Evolutionary conservation across 2,329 filamentous ascomycete genomes (phyloP).

Genomic region (Saccharata proteae): DNA sequence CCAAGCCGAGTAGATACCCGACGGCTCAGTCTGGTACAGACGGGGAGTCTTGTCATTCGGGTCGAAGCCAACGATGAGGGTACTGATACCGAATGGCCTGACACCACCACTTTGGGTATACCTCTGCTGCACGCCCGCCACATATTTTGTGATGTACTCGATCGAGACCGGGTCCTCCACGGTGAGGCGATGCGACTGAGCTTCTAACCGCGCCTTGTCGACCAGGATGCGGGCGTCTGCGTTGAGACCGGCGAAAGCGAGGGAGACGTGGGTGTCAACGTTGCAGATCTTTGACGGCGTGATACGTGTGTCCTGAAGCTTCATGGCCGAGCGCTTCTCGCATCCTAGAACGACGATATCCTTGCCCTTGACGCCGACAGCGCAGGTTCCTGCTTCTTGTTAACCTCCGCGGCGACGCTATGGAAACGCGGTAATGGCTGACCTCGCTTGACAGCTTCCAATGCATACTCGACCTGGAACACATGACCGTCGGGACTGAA

Average conservation of each 20-base stretch:
- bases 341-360: constrained; percentile 94
- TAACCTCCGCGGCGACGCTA: constrained; percentile 9
- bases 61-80: constrained; percentile 96
- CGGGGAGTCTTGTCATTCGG: constrained; percentile 78
- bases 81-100: constrained; percentile 96
- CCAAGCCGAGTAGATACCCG: constrained; percentile 98
- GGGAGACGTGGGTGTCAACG: constrained; percentile 88
- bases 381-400: constrained; percentile 65
- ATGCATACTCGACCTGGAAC: constrained; percentile 98
- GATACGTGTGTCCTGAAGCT: constrained; percentile 97
- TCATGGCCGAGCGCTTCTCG: constrained; percentile 98
- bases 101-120: constrained; percentile 99
- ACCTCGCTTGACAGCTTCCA: constrained; percentile 98
- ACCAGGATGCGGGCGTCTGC: constrained; percentile 96
- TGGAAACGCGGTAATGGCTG: constrained; percentile 11
- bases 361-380: constrained; percentile 89
- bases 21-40: constrained; percentile 98
- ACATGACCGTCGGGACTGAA: constrained; percentile 99
- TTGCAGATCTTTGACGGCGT: constrained; percentile 97
- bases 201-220: constrained; percentile 94
- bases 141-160: constrained; percentile 99
- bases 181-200: constrained; percentile 91
- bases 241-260: constrained; percentile 94
- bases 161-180: constrained; percentile 96
- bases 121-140: constrained; percentile 93